Evolutionary conservation across 148 eudicot species (phyloP).

Genomic region (Rhododendron kiyosumense): DNA sequence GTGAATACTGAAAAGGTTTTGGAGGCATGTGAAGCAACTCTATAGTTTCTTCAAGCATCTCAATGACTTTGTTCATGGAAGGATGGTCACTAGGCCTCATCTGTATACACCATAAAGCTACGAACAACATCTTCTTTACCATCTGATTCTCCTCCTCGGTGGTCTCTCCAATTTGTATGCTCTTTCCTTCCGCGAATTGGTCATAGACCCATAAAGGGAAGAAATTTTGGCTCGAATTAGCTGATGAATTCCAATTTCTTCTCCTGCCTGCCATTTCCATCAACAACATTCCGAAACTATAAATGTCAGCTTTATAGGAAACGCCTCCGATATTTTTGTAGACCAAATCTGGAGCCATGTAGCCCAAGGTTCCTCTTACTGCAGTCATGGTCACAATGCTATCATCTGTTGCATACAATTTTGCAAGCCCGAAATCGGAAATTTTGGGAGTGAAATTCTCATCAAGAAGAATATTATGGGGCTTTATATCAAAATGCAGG

Average conservation of each 20-base stretch:
- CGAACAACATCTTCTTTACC: slow-evolving; percentile 6
- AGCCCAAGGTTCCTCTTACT: slow-evolving; percentile 8
- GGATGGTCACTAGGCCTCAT: slow-evolving; percentile 3
- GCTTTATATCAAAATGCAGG: slow-evolving; percentile 22
- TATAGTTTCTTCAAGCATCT: not conserved
- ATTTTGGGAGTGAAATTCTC: slow-evolving; percentile 21
- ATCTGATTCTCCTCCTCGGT: not conserved
- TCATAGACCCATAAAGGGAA: slow-evolving; percentile 11
- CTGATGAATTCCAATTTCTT: not conserved
- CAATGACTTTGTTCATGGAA: not conserved
- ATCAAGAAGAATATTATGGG: slow-evolving; percentile 20
- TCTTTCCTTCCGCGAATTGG: not conserved
- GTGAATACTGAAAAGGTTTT: not conserved
- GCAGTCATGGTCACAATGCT: slow-evolving; percentile 6
- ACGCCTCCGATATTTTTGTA: slow-evolving; percentile 3
- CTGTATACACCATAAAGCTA: slow-evolving; percentile 8
- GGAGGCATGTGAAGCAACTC: not conserved
- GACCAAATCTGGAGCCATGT: slow-evolving; percentile 8
- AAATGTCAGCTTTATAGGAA: slow-evolving; percentile 6
- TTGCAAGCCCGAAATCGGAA: slow-evolving; percentile 18
- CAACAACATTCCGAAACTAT: slow-evolving; percentile 7
- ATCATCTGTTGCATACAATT: slow-evolving; percentile 8
- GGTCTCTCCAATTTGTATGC: not conserved
- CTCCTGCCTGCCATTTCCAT: slow-evolving; percentile 1
- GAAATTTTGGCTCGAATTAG: not conserved